Base-by-base conservation (phyloP, 108 stramenopile species). In the Nannochloropsis granulata region DNA sequence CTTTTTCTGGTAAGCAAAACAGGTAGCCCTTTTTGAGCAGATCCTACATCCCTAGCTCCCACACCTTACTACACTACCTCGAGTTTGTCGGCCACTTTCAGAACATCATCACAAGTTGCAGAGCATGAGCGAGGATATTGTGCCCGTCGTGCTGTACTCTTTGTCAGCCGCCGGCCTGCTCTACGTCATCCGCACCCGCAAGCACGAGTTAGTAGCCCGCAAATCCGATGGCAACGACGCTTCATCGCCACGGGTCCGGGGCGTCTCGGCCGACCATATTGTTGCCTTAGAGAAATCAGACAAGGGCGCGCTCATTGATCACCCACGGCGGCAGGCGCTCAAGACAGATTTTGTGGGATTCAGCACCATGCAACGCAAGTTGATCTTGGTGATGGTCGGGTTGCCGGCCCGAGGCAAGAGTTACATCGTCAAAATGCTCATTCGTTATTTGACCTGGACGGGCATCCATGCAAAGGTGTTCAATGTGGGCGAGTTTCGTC, bases 401-500 rank as follows among this genome's bases (percentile, higher is more conserved):
- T 86, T 89, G 0, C 89, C 89, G 42, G 89, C 89, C 24, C 81
- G 91, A 16, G 91, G 91, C 42, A 91, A 91, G 56, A 88, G 86
- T 46, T 91, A 91, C 45, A 86, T 91, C 46, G 91, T 91, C 13
- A 91, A 91, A 85, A 91, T 91, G 91, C 85, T 91, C 56, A 87
- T 89, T 13, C 82, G 91, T 21, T 91, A 91, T 79, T 85, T 91
- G 43, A 87, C 78, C 43, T 91, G 90, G 90, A 89, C 80, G 23
- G 91, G 91, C 25, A 89, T 90, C 44, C 85, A 85, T 12, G 84
- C 86, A 25, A 46, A 89, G 43, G 86, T 90, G 24, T 91, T 91
- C 43, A 91, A 91, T 26, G 89, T 91, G 21, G 91, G 91, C 13
- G 88, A 90, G 14, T 87, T 81, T 24, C 86, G 91, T 21, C 88